Percentiles rank a stretch among this genome's conserved stretches.
Conservation (phyloP, 176 grass and related monocot genomes). For the Ensete ventricosum region DNA sequence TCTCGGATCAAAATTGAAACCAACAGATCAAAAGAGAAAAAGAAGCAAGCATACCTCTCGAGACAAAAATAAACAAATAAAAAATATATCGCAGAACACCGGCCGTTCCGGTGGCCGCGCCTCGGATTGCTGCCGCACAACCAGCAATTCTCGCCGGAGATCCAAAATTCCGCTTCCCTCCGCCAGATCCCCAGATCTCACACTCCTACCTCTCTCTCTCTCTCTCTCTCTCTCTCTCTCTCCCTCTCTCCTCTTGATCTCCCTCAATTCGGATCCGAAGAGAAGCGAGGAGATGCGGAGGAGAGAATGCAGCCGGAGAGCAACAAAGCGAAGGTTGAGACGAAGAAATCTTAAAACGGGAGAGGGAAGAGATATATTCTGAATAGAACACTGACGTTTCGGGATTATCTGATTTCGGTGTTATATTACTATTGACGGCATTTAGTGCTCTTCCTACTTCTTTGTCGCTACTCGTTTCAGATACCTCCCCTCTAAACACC, state of each 20-base stretch:
- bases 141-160: background rate
- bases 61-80: background rate
- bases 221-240: background rate
- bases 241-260: background rate
- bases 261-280: background rate
- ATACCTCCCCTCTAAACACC: too few species aligned
- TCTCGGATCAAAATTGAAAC: background rate
- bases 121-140: background rate
- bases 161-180: slow-evolving; percentile 1
- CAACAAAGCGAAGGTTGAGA: background rate
- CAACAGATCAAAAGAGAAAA: background rate
- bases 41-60: background rate
- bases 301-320: background rate
- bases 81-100: background rate
- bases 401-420: too few species aligned
- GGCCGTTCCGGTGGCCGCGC: background rate
- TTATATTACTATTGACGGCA: too few species aligned
- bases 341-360: background rate
- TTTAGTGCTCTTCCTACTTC: too few species aligned
- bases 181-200: background rate
- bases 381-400: too few species aligned
- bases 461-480: too few species aligned
- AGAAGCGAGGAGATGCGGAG: background rate
- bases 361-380: background rate
- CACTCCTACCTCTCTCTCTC: background rate